A percentile compares a stretch with the other conserved stretches of the same genome.
These are phyloP conservation scores for Pseudopithomyces chartarum DNA, from an alignment of 2,329 filamentous ascomycete genomes.

Conservation along the genomic window DNA sequence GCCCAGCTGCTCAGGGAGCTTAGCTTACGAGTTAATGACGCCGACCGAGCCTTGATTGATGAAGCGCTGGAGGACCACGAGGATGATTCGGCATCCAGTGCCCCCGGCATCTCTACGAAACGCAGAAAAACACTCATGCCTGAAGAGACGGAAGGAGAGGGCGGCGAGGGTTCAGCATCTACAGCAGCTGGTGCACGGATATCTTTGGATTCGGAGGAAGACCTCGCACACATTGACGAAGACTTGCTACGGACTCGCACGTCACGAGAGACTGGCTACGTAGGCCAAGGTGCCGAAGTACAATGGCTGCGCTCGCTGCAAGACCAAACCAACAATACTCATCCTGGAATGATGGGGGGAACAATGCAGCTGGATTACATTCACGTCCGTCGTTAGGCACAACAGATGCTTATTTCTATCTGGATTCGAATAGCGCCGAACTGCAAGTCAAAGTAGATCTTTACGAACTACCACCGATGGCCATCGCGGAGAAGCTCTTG, in stretches of 20 bases:
- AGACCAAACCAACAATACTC: background rate
- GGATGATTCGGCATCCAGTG: slow-evolving; percentile 16
- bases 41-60: slow-evolving; percentile 22
- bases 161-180: background rate
- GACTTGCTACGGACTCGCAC: slow-evolving; percentile 34
- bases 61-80: slow-evolving; percentile 20
- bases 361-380: background rate
- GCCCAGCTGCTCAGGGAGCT: slow-evolving; percentile 23
- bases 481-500: slow-evolving; percentile 39
- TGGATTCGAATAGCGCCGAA: slow-evolving; percentile 37
- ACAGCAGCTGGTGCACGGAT: slow-evolving; percentile 22
- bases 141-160: background rate
- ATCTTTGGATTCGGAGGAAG: slow-evolving; percentile 35
- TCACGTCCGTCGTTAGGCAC: slow-evolving; percentile 8
- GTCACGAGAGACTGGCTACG: slow-evolving; percentile 38
- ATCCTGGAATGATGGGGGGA: background rate
- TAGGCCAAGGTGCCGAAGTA: slow-evolving; percentile 41
- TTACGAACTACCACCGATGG: slow-evolving; percentile 37
- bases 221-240: slow-evolving; percentile 35
- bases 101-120: slow-evolving; percentile 5
- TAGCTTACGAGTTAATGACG: slow-evolving; percentile 15
- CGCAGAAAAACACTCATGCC: background rate
- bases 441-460: slow-evolving; percentile 32
- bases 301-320: slow-evolving; percentile 40
- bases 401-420: slow-evolving; percentile 39